Conservation (phyloP, 129 eudicot species). For the Flaveria bidentis region DNA sequence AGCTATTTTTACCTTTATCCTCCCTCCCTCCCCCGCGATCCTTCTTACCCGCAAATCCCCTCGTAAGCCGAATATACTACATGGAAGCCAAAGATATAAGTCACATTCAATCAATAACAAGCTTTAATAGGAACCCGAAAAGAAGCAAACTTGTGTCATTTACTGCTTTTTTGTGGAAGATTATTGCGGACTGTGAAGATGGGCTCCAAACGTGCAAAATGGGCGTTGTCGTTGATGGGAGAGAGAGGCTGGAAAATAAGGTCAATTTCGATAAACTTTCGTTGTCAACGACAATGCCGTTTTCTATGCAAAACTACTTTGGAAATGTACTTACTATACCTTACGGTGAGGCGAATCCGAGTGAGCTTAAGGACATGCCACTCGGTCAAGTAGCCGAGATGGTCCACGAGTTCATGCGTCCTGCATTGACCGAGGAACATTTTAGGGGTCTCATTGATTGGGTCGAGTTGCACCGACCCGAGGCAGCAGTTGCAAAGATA, state of each 20-base stretch:
- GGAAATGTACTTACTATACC: constrained; percentile 69
- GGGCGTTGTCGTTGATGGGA: constrained; percentile 64
- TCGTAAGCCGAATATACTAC: constrained; percentile 50
- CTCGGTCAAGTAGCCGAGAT: constrained; percentile 29
- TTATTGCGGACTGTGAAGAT: constrained; percentile 38
- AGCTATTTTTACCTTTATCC: constrained; percentile 37
- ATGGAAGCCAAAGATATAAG: constrained; percentile 35
- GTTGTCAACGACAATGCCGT: constrained; percentile 30
- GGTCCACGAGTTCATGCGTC: constrained; percentile 42
- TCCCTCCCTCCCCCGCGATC: constrained; percentile 41
- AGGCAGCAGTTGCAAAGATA: constrained; percentile 47
- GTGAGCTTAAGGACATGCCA: constrained; percentile 37
- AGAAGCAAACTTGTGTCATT: constrained; percentile 48
- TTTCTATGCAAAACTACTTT: constrained; percentile 46
- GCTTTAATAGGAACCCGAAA: constrained; percentile 21
- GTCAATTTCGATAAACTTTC: constrained; percentile 20
- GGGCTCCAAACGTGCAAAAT: constrained; percentile 35
- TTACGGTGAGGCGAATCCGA: constrained; percentile 32
- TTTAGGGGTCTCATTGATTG: constrained; percentile 58
- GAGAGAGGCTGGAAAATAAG: constrained; percentile 35
- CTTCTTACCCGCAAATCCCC: constrained; percentile 18
- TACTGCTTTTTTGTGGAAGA: constrained; percentile 53
- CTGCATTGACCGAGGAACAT: constrained; percentile 40
- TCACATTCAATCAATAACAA: constrained; percentile 42
- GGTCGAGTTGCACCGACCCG: constrained; percentile 58